Base-by-base conservation (phyloP, 768 basidiomycete species). In the Tulasnella sp. region DNA sequence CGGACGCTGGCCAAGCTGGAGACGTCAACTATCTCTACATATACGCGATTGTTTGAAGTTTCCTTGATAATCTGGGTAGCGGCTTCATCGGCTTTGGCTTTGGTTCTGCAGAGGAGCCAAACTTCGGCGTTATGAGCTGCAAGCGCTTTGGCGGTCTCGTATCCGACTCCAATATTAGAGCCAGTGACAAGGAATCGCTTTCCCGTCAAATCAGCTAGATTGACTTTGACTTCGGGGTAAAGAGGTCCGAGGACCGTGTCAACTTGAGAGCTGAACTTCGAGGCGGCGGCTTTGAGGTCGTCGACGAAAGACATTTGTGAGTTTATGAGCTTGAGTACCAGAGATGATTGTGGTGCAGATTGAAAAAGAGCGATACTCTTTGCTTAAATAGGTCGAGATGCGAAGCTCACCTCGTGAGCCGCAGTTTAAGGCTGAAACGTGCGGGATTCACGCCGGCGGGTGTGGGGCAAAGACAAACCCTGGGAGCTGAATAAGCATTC, bases 151-250 rank as follows among this genome's bases (percentile, higher is more conserved):
- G 67, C 76, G 16, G 69, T 32, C 15, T 70, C 76, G 16, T 71
- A 72, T 15, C 76, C 76, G 42, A 77, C 40, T 29, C 76, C 76
- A 42, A 18, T 67, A 37, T 70, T 77, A 18, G 69, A 40, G 35
- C 76, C 76, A n/a, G 76, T 77, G 76, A 77, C 29, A 29, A 77
- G 61, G 16, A 29, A 70, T 10, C 76, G 61, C 26, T 77, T 77
- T 13, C 69, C 69, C 13, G 40, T 35, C 40, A 77, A 16, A 44
- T 77, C 77, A 23, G 44, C 26, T 37, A n/a, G 26, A 0, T 39
- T n/a, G 55, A 55, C 44, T 10, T 46, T 40, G 74, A 55, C 26
- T 6, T 48, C 42, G 55, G 74, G 55, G 11, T 48, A 48, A 15
- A 75, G 74, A 46, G 46, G 35, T 9, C 48, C 74, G 23, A 55